Percentiles rank a stretch among this genome's conserved stretches.
These are phyloP conservation scores for Acanthamoeba rhysodes DNA, from an alignment of 208 protist species.

Conservation along the genomic window DNA sequence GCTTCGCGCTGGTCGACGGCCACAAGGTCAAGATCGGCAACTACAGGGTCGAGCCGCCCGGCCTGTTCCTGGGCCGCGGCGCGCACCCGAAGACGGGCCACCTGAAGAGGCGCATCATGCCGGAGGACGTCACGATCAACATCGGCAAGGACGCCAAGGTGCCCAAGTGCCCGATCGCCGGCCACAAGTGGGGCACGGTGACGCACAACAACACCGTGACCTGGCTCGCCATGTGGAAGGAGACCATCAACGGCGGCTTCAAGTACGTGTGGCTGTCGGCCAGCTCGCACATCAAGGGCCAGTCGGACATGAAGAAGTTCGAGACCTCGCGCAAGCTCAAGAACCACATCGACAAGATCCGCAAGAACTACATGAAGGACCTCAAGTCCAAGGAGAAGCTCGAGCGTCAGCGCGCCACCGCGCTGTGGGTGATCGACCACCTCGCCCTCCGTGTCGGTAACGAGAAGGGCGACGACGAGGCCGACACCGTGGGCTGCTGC, in stretches of 20 bases:
- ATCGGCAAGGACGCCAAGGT: constrained; percentile 93
- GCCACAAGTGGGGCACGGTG: constrained; percentile 94
- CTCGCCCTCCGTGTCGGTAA: constrained; percentile 99
- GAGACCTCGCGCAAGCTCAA: constrained; percentile 97
- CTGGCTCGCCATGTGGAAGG: constrained; percentile 99
- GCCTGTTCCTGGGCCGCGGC: constrained; percentile 98
- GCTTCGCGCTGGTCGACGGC: constrained; percentile 96
- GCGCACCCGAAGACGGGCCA: constrained; percentile 97
- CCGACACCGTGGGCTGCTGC: constrained; percentile 99
- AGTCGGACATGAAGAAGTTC: constrained; percentile 98
- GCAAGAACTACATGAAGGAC: constrained; percentile 94
- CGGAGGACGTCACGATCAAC: constrained; percentile 99
- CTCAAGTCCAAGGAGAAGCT: constrained; percentile 90
- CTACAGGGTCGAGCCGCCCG: constrained; percentile 98
- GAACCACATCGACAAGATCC: constrained; percentile 96
- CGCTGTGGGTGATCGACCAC: constrained; percentile 99
- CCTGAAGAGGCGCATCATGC: constrained; percentile 96
- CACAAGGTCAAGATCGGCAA: constrained; percentile 97
- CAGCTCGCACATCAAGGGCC: constrained; percentile 95
- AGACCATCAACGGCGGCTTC: constrained; percentile 93
- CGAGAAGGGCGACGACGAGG: constrained; percentile 98
- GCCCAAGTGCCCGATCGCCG: constrained; percentile 93
- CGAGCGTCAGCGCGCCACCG: constrained; percentile 95
- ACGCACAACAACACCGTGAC: constrained; percentile 97
- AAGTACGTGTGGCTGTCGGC: constrained; percentile 99